Evolutionary conservation across 2,329 filamentous ascomycete species (phyloP), one percentile per base, ranked within the genome.

Genomic region (Fonsecaea multimorphosa): DNA sequence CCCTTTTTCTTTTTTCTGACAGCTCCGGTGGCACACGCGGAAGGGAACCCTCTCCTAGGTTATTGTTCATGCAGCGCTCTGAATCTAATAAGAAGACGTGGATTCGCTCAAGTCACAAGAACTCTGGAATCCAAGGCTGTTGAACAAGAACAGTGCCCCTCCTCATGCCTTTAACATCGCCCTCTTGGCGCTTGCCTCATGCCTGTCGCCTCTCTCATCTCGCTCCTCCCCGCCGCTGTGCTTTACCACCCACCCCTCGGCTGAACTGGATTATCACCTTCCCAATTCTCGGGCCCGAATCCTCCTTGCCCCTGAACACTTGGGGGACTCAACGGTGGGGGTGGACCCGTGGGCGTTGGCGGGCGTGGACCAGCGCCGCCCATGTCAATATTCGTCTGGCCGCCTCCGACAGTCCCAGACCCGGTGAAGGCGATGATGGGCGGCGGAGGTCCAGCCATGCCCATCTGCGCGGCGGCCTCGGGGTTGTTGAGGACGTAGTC

Each of bases 301-400:
- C 7, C 19, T 49, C 44, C 44, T 24, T 11, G 44, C 24, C 24
- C 19, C 19, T 49, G 44, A 1, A 49, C 44, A 19, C 44, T 49
- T 6, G 11, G 44, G 24, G 44, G 44, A 12, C 44, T 49, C 4
- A 19, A 49, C 19, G 44, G 44, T 16, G 44, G 44, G 9, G 44
- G 44, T 24, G 44, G 44, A 11, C n/a, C 44, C 22, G 44, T 49
- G 22, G 44, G 44, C 44, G 44, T 49, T 49, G 44, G 19, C 9
- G 31, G 27, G 3, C 54, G 27, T 16, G 22, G 54, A 40, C 34
- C 31, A n/a, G 31, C 44, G 53, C 44, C 44, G 44, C 44, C 8
- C 49, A 24, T 49, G 27, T 40, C 19, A 49, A 31, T 31, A 14
- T 54, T 34, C 29, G 61, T 64, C 46, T 64, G 61, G 22, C 61